Evolutionary conservation across 1,284 basidiomycete species (phyloP).

Genomic region (Apiotrichum laibachii): DNA sequence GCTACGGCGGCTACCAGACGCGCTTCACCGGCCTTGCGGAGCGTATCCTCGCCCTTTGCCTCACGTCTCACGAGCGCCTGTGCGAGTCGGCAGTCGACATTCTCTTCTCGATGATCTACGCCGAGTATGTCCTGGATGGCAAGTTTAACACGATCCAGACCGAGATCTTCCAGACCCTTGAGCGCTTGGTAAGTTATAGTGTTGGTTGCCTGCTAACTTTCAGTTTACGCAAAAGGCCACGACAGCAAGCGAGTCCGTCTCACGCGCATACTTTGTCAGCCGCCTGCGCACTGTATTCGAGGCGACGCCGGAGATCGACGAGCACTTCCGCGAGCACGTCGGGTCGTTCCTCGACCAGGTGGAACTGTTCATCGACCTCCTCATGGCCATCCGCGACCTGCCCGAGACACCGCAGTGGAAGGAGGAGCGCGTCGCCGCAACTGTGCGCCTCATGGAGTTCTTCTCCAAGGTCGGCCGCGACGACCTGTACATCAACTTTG

Average conservation of each 20-base stretch:
- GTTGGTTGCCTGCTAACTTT: background rate
- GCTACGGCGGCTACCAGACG: conserved; percentile 62
- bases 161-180: conserved; percentile 90
- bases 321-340: conserved; percentile 71
- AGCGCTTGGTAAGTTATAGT: conserved; percentile 56
- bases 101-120: conserved; percentile 92
- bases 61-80: conserved; percentile 90
- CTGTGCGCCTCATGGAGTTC: conserved; percentile 87
- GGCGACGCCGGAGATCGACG: conserved; percentile 68
- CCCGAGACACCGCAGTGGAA: conserved; percentile 89
- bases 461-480: conserved; percentile 79
- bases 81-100: conserved; percentile 88
- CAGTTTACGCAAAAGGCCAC: conserved; percentile 34
- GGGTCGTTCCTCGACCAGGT: conserved; percentile 82
- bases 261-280: conserved; percentile 88
- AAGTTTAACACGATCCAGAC: conserved; percentile 85
- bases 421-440: conserved; percentile 91
- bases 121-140: conserved; percentile 76
- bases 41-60: conserved; percentile 84
- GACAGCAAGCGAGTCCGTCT: conserved; percentile 56
- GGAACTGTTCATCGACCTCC: conserved; percentile 89
- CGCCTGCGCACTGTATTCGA: conserved; percentile 87
- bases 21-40: conserved; percentile 83
- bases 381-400: conserved; percentile 85
- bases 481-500: conserved; percentile 90